Percentiles rank a stretch among this genome's conserved stretches.
Evolutionary conservation across 495 filamentous ascomycete genomes (phyloP).

Genomic region (Xylaria longipes): DNA sequence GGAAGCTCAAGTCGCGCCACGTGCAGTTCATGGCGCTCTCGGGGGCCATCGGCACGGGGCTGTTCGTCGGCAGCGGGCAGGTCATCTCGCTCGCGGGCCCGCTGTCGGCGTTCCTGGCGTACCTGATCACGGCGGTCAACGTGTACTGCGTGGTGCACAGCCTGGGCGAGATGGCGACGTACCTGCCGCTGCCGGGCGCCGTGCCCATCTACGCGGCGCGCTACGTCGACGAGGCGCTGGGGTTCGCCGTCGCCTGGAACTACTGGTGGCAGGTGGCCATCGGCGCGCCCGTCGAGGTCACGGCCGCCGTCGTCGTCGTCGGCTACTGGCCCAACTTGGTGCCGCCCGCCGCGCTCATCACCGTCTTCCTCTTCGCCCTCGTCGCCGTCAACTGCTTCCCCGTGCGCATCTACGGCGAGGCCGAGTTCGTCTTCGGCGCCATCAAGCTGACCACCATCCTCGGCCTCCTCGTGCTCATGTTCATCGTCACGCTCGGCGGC

Average conservation of each 20-base stretch:
- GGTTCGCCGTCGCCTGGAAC: conserved; percentile 78
- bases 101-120: conserved; percentile 52
- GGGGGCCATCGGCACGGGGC: conserved; percentile 65
- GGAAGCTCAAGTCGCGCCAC: conserved; percentile 63
- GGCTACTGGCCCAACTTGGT: conserved; percentile 55
- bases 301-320: conserved; percentile 49
- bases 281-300: conserved; percentile 47
- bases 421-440: conserved; percentile 64
- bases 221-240: conserved; percentile 72
- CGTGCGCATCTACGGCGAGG: conserved; percentile 62
- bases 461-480: conserved; percentile 69
- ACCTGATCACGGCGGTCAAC: conserved; percentile 47
- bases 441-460: conserved; percentile 71
- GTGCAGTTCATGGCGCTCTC: conserved; percentile 70
- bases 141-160: conserved; percentile 44
- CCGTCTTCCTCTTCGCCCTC: conserved; percentile 52
- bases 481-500: conserved; percentile 70
- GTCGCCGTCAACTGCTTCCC: conserved; percentile 44
- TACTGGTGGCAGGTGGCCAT: conserved; percentile 49
- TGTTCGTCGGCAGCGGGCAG: conserved; percentile 49
- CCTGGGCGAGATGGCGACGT: conserved; percentile 65
- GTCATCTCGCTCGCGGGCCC: conserved; percentile 47
- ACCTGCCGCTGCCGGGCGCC: conserved; percentile 60
- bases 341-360: conserved; percentile 59
- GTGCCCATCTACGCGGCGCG: conserved; percentile 68